phyloP scores from a whole-genome alignment of 805 yeast species.

The Cephaloascus albidus region DNA sequence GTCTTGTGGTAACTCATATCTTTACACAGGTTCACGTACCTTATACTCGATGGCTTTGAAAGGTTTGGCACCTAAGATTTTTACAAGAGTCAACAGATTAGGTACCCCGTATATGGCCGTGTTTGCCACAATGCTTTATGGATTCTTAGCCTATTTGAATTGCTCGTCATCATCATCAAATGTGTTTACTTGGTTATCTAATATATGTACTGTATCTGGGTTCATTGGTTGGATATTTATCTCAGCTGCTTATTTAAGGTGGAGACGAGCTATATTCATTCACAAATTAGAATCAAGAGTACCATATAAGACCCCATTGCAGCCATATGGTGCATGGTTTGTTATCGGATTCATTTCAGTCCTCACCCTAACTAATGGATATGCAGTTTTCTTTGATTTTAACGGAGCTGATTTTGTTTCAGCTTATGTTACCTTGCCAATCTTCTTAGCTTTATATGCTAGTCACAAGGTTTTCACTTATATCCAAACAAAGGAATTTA shows the following conservation, averaged over 20 bases:
- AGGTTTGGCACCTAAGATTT: slow-evolving; percentile 28
- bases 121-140: slow-evolving; percentile 20
- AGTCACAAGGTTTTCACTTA: slow-evolving; percentile 46
- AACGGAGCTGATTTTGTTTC: slow-evolving; percentile 54
- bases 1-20: slow-evolving; percentile 37
- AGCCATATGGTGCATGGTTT: slow-evolving; percentile 51
- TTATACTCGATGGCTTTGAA: slow-evolving; percentile 27
- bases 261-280: slow-evolving; percentile 52
- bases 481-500: slow-evolving; percentile 17
- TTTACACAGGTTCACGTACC: slow-evolving; percentile 32
- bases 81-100: slow-evolving; percentile 19
- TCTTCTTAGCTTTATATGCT: slow-evolving; percentile 39
- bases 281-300: slow-evolving; percentile 46
- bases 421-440: slow-evolving; percentile 61
- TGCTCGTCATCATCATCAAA: slow-evolving; percentile 39
- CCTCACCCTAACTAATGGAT: slow-evolving; percentile 65
- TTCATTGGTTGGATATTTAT: slow-evolving; percentile 55
- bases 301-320: slow-evolving; percentile 46
- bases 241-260: slow-evolving; percentile 45
- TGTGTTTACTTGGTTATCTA: slow-evolving; percentile 59
- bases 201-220: slow-evolving; percentile 58
- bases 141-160: slow-evolving; percentile 44
- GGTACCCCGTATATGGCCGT: slow-evolving; percentile 29
- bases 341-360: slow-evolving; percentile 39
- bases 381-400: slow-evolving; percentile 55